Evolutionary conservation across 1,284 basidiomycete genomes (phyloP), one percentile per base, ranked within the genome.

Genomic region (Sphagnurus paluster): DNA sequence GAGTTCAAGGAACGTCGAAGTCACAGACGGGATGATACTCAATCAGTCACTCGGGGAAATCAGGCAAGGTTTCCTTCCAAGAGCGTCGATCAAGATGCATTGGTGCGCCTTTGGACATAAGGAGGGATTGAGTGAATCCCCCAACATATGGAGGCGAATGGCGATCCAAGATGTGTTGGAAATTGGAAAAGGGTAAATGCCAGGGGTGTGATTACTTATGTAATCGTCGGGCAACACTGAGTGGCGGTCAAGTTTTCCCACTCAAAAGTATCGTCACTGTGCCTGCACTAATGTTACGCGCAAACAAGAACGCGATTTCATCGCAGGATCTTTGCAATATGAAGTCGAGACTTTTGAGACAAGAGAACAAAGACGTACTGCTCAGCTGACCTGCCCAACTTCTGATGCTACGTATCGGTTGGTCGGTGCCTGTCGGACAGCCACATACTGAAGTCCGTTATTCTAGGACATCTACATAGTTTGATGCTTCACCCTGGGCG

Each of bases 391-490:
- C 10, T 32, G 32, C 19, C 11, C 30, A 7, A n/a, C 33, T 40
- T 44, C 37, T 4, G 38, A 23, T 20, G 23, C 13, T 20, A 34
- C n/a, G 11, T 20, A 24, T 14, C 26, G 17, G 36, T 49, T 49
- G 49, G 53, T 32, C 23, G 26, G 62, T 65, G 54, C 63, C 61
- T 64, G 59, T 51, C 53, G 61, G 52, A 63, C 62, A 61, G 62
- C 60, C 62, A 60, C 57, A 51, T 11, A n/a, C n/a, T n/a, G n/a
- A n/a, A 37, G 32, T 61, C 63, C 63, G 62, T 55, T 49, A 56
- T 63, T 63, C 52, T 54, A 66, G 61, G 62, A 62, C n/a, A n/a
- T n/a, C n/a, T n/a, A n/a, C n/a, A n/a, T n/a, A n/a, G n/a, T n/a
- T n/a, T n/a, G n/a, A n/a, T n/a, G n/a, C n/a, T n/a, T n/a, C n/a